Percentiles rank a stretch among this genome's conserved stretches.
These are phyloP conservation scores for Trichoderma arundinaceum DNA, from an alignment of 2,329 filamentous ascomycete species.

Conservation along the genomic window DNA sequence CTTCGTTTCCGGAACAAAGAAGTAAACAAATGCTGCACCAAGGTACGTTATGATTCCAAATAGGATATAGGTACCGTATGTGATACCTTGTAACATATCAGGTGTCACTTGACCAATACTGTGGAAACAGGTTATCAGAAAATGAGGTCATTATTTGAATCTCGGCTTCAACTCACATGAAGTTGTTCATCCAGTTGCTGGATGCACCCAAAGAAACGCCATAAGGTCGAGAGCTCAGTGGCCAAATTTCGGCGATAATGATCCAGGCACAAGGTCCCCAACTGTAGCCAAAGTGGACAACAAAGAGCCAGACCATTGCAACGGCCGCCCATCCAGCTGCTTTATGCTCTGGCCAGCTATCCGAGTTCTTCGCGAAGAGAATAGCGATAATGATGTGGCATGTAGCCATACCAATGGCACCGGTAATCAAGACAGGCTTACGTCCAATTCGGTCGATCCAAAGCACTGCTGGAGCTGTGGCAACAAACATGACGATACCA, in stretches of 20 bases:
- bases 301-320: slow-evolving; percentile 74
- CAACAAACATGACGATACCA: slow-evolving; percentile 72
- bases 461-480: slow-evolving; percentile 69
- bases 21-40: slow-evolving; percentile 66
- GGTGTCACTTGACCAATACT: slow-evolving; percentile 67
- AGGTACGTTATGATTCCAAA: slow-evolving; percentile 69
- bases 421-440: slow-evolving; percentile 65
- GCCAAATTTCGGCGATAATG: slow-evolving; percentile 76
- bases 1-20: slow-evolving; percentile 70
- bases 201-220: slow-evolving; percentile 72
- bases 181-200: slow-evolving; percentile 69
- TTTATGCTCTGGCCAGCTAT: slow-evolving; percentile 61
- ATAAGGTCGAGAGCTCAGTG: slow-evolving; percentile 70
- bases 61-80: slow-evolving; percentile 74
- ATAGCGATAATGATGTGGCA: slow-evolving; percentile 75
- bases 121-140: not conserved
- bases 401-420: slow-evolving; percentile 71
- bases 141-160: not conserved
- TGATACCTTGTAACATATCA: slow-evolving; percentile 67
- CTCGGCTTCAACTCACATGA: slow-evolving; percentile 47
- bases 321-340: slow-evolving; percentile 73
- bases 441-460: slow-evolving; percentile 69
- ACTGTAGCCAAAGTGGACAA: slow-evolving; percentile 75
- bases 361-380: slow-evolving; percentile 68
- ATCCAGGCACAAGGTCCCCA: slow-evolving; percentile 81